Evolutionary conservation across 345 rosid species (phyloP), one percentile per base, ranked within the genome.

Genomic region (Populus pruinosa): DNA sequence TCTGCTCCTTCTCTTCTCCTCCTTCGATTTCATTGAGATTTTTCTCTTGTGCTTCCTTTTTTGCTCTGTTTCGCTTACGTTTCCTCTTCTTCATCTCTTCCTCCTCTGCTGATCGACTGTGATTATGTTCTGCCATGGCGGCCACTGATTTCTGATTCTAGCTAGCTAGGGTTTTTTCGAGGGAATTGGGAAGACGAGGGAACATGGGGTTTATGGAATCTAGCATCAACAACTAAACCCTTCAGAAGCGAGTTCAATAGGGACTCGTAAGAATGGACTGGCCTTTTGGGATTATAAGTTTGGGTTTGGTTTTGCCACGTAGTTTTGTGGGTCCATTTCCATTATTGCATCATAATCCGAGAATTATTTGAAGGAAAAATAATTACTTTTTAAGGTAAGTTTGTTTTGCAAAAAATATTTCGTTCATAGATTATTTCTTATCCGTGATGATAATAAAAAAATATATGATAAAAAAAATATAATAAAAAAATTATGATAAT

Each of bases 61-160:
- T 69, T 0, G 29, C 67, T 13, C 72, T 63, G 75, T 38, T 77
- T 11, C 84, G 74, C 78, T 77, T 82, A 27, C 84, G 78, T 43
- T 73, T 82, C 69, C 78, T 73, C 64, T 78, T 77, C 62, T 67
- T 69, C 21, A 16, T 8, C 33, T 29, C 41, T 33, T 67, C 67
- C 14, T 36, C 31, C 17, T 14, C 35, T 38, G 11, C 23, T 5
- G 74, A 8, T 5, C 35, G 1, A 2, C 2, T 25, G 16, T 18
- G 23, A 23, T 53, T 53, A 21, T 69, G 56, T 61, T 56, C 68
- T 13, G 25, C 35, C 67, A 73, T 73, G 69, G 69, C 68, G 56
- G 31, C 41, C 18, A 31, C 29, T 20, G 13, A 3, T 59, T 59
- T 59, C 64, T 59, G 64, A 59, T 59, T 9, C 64, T 23, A 59